Evolutionary conservation across 2,329 filamentous ascomycete species (phyloP), one percentile per base, ranked within the genome.

Genomic region (Claviceps sp.): DNA sequence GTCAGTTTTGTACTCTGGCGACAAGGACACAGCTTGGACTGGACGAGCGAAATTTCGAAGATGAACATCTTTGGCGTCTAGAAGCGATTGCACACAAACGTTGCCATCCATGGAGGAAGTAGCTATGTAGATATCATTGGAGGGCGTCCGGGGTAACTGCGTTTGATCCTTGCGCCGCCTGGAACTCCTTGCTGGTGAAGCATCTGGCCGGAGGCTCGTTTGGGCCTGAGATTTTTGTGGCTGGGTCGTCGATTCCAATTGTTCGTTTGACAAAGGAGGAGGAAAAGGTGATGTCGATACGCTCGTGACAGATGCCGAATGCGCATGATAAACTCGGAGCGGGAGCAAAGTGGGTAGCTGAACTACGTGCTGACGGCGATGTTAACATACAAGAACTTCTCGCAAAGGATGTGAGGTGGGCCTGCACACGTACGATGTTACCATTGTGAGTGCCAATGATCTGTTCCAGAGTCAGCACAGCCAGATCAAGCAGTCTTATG

Each of bases 91-190:
- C 1, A 98, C 81, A 61, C 93, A 97, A 14, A 98, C 88, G 63
- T 96, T 91, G 18, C 93, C 94, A 66, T 98, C 93, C 63, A 95
- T 87, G 0, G 93, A 97, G 0, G 93, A 89, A 1, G 91, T 95
- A 1, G 86, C 91, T 58, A 98, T 87, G 65, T 93, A 87, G 42
- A 98, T 95, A 51, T 90, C 84, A 61, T 96, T 97, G 2, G 88
- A 90, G 0, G 89, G 86, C 0, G 77, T 88, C 54, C 83, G 81
- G 0, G 87, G 82, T 2, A 95, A 72, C 1, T 75, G 70, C 0
- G 72, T 66, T 0, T 71, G 67, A 56, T 85, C 76, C 14, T 68
- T 76, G 5, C 70, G 68, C 52, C 70, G 73, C 53, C 77, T 73
- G 13, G 79, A 75, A 7, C 73, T 68, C 7, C 73, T 71, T 5